Conservation (phyloP, 176 grass and related monocot genomes). For the Pontederia paniculata region DNA sequence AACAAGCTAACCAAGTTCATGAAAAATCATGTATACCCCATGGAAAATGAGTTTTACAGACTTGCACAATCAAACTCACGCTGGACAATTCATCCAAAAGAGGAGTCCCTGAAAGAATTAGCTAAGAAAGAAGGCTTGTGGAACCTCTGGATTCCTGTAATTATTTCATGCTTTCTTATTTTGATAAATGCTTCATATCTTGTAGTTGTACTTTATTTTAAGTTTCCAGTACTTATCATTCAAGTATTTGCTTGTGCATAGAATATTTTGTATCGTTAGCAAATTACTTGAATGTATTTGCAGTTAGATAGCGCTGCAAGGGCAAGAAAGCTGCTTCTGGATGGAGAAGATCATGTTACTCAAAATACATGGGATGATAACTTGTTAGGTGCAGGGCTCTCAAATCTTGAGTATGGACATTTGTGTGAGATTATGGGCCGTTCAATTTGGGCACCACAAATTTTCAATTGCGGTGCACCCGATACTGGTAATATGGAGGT, state of each 20-base stretch:
- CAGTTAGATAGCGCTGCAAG: slow-evolving; percentile 88
- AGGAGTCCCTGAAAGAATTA: slow-evolving; percentile 63
- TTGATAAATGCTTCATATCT: background rate
- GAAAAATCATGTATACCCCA: slow-evolving; percentile 69
- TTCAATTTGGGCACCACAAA: slow-evolving; percentile 84
- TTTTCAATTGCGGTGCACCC: slow-evolving; percentile 84
- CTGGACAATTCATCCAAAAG: slow-evolving; percentile 78
- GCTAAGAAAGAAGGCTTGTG: slow-evolving; percentile 72
- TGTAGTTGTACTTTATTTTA: background rate
- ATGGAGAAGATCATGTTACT: slow-evolving; percentile 23
- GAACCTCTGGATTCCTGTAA: slow-evolving; percentile 95
- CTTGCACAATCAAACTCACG: slow-evolving; percentile 57
- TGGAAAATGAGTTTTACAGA: slow-evolving; percentile 69
- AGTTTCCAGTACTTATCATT: slow-evolving; percentile 1
- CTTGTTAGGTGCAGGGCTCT: slow-evolving; percentile 72
- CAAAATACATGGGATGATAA: slow-evolving; percentile 29
- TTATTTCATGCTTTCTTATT: background rate
- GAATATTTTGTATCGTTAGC: background rate
- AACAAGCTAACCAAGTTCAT: slow-evolving; percentile 73
- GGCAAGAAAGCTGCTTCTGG: slow-evolving; percentile 65
- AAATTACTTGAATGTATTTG: slow-evolving; percentile 28
- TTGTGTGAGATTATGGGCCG: slow-evolving; percentile 93
- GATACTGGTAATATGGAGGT: slow-evolving; percentile 99
- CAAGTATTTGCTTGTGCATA: background rate
- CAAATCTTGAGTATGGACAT: slow-evolving; percentile 97